A percentile compares a stretch with the other conserved stretches of the same genome.
Conservation (phyloP, 192 early-diverging fungal genomes). For the Coemansia sp. region DNA sequence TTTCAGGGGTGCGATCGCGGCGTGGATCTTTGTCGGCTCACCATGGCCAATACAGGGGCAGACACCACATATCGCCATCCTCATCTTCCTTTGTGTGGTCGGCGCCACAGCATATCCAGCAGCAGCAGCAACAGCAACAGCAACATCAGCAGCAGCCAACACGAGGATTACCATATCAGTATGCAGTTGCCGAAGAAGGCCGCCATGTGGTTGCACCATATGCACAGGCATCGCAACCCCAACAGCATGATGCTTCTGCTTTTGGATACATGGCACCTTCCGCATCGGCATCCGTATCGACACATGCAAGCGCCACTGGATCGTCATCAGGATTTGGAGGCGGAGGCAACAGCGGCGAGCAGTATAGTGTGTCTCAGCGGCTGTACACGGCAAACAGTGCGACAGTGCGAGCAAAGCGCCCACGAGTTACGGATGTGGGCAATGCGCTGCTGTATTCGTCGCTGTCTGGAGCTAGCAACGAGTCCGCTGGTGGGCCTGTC, state of each 20-base stretch:
- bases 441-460: constrained; percentile 7
- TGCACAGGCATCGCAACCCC: constrained; percentile 3
- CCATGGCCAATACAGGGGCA: not conserved
- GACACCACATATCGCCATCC: constrained; percentile 2
- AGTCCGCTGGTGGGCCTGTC: no score
- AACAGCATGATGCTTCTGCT: constrained; percentile 7
- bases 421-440: constrained; percentile 15
- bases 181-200: not conserved
- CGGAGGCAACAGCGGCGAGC: constrained; percentile 8
- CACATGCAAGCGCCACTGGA: constrained; percentile 31
- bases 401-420: constrained; percentile 27
- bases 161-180: not conserved
- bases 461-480: not conserved
- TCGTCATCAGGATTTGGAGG: constrained; percentile 2
- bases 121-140: constrained; percentile 10
- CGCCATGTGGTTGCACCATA: constrained; percentile 8
- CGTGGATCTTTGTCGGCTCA: not conserved
- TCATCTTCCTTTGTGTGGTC: not conserved
- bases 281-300: constrained; percentile 9
- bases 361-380: constrained; percentile 20
- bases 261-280: constrained; percentile 18
- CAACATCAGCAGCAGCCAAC: not conserved
- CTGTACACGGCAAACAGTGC: constrained; percentile 15
- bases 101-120: constrained; percentile 7
- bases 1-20: not conserved